These are phyloP conservation scores for Aureobasidium lini DNA, from an alignment of 2,329 filamentous ascomycete species.

Conservation along the genomic window DNA sequence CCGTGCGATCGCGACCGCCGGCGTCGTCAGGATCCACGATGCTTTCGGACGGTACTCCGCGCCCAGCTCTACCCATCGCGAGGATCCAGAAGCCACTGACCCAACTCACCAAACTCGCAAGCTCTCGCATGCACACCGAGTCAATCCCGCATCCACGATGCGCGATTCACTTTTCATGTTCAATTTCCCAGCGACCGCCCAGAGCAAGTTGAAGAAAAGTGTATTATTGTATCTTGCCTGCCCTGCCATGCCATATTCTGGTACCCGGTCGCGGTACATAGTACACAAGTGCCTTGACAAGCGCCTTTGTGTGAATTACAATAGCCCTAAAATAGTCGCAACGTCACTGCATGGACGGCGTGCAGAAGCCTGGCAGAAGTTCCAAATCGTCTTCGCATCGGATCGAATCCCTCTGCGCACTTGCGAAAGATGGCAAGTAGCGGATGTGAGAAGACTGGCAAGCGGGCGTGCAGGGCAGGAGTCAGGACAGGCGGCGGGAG, in stretches of 20 bases:
- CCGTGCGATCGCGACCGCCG: background rate
- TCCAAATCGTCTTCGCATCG: background rate
- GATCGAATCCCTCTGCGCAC: background rate
- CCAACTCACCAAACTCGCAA: too few species aligned
- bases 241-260: too few species aligned
- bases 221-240: too few species aligned
- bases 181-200: too few species aligned
- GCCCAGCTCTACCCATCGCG: background rate
- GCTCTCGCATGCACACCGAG: too few species aligned
- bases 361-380: constrained; percentile 10
- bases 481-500: background rate
- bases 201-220: too few species aligned
- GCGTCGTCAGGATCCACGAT: background rate
- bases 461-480: background rate
- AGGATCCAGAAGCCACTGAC: too few species aligned
- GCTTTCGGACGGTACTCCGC: background rate
- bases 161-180: too few species aligned
- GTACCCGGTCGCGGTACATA: too few species aligned
- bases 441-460: background rate
- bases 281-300: too few species aligned
- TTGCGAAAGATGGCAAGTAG: background rate
- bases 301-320: too few species aligned
- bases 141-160: too few species aligned
- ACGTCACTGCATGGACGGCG: constrained; percentile 4
- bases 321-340: constrained; percentile 2